phyloP scores from a whole-genome alignment of 441 rosid genomes.

The Corymbia citriodora region DNA sequence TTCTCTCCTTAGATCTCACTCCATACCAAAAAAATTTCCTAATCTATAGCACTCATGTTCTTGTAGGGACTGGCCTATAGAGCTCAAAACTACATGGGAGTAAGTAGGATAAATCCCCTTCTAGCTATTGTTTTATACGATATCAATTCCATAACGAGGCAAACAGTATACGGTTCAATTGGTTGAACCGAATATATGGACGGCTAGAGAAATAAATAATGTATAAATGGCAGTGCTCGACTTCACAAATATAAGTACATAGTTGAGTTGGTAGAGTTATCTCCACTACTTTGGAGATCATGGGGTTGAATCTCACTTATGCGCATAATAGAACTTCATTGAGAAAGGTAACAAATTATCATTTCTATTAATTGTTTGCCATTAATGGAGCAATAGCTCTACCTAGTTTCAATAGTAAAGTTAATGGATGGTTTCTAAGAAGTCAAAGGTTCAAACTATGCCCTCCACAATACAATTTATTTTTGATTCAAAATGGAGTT shows the following conservation, averaged over 20 bases:
- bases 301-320: neutral
- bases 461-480: neutral
- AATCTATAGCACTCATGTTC: neutral
- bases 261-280: neutral
- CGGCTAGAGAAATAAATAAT: neutral
- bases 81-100: neutral
- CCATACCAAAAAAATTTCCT: neutral
- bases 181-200: neutral
- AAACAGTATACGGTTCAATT: neutral
- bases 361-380: neutral
- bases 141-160: neutral
- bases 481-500: neutral
- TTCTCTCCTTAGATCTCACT: neutral
- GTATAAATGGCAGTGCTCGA: neutral
- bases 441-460: neutral
- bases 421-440: neutral
- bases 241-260: neutral
- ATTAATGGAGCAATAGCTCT: neutral
- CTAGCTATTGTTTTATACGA: neutral
- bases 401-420: neutral
- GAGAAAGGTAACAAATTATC: neutral
- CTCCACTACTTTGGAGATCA: neutral
- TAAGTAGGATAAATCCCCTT: neutral
- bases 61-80: neutral
- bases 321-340: neutral